Conservation (phyloP, 108 stramenopile genomes). For the Aurantiochytrium sp. region DNA sequence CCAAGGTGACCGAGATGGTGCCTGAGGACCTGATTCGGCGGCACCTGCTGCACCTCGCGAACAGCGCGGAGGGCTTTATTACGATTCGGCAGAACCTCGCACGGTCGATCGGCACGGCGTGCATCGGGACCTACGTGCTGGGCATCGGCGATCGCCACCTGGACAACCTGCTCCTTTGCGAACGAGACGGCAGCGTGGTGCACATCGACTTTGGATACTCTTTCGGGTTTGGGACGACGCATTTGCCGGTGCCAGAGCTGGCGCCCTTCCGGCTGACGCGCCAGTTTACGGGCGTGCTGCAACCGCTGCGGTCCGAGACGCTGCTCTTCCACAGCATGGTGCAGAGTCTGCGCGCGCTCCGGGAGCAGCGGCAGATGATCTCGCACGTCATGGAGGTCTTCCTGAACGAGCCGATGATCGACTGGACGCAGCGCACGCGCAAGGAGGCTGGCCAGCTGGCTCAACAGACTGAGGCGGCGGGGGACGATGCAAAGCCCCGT, state of each 20-base stretch:
- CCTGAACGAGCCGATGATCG: slow-evolving; percentile 50
- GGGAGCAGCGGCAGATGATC: slow-evolving; percentile 34
- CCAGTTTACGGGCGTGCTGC: slow-evolving; percentile 41
- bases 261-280: slow-evolving; percentile 57
- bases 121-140: slow-evolving; percentile 47
- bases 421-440: slow-evolving; percentile 34
- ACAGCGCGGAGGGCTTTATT: slow-evolving; percentile 30
- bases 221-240: slow-evolving; percentile 46
- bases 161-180: slow-evolving; percentile 53
- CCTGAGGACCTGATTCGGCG: not conserved
- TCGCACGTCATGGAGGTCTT: slow-evolving; percentile 49
- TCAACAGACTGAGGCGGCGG: not conserved
- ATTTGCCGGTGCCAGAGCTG: slow-evolving; percentile 53
- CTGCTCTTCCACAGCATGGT: slow-evolving; percentile 39
- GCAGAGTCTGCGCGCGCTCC: slow-evolving; percentile 35
- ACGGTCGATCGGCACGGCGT: slow-evolving; percentile 44
- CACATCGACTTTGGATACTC: slow-evolving; percentile 56
- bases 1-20: not conserved
- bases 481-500: too few species aligned
- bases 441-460: not conserved
- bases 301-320: slow-evolving; percentile 40
- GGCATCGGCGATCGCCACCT: slow-evolving; percentile 62
- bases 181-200: slow-evolving; percentile 43
- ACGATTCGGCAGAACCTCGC: slow-evolving; percentile 42
- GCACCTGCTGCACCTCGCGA: not conserved